Base-by-base conservation (phyloP, 495 filamentous ascomycete species). In the Neurospora sp. region DNA sequence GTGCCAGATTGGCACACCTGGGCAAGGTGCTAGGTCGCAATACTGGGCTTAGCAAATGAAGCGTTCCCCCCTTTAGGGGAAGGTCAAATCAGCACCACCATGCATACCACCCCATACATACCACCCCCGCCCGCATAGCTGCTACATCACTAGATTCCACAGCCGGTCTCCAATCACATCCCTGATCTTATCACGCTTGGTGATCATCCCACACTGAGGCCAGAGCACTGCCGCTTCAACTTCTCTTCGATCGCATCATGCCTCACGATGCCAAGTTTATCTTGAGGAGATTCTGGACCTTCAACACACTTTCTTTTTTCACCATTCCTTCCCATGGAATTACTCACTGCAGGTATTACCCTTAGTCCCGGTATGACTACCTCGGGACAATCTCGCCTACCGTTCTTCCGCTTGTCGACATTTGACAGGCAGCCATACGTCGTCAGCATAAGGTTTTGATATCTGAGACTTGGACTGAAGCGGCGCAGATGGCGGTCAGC, bases 71-170 rank as follows among this genome's bases (percentile, higher is more conserved):
- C 10, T 59, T 59, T 59, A 35, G 27, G 53, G 53, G 53, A 65
- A 65, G 53, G 14, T 65, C 53, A 65, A 35, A 65, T 65, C 53
- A 65, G 53, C 27, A 65, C 53, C 27, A 65, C 27, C 7, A 65
- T 65, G 53, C 53, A 65, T 35, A 35, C 27, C 53, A 65, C 53
- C 53, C 53, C 14, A 44, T 44, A 44, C 41, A 61, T 61, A 65
- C 14, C 22, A 65, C 53, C 53, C 53, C 53, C 53, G 53, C 27
- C 53, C 53, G 75, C 75, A 76, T 75, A 44, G 27, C 37, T 42
- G 68, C 65, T 70, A 69, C 73, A 75, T 76, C 75, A 76, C 71
- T 73, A 70, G 75, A 76, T 70, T 69, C 8, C 8, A 27, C 72
- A 40, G n/a, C 38, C 35, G 9, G 16, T 41, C 22, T 65, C 53